Conservation (phyloP, 1,284 basidiomycete genomes). For the Trichosporon coremiiforme region DNA sequence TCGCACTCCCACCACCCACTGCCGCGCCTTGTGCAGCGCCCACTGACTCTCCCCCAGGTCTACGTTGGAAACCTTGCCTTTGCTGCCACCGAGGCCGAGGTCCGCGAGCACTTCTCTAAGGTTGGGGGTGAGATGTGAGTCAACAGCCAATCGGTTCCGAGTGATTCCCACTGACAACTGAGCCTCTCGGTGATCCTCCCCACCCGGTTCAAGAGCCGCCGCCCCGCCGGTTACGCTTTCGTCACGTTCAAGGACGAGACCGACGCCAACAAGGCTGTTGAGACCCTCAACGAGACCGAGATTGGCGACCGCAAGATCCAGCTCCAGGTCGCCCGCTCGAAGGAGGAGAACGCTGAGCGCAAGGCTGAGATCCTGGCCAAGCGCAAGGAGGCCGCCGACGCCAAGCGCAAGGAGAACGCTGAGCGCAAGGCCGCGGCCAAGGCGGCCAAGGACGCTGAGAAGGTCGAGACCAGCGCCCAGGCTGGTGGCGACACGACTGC, state of each 20-base stretch:
- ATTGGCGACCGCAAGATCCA: conserved; percentile 83
- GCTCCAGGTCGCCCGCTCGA: conserved; percentile 88
- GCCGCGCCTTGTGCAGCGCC: not conserved
- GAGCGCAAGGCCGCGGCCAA: conserved; percentile 47
- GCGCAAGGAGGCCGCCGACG: conserved; percentile 39
- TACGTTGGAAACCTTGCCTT: conserved; percentile 56
- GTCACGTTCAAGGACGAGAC: conserved; percentile 77
- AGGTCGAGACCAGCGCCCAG: conserved; percentile 49
- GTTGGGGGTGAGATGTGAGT: conserved; percentile 52
- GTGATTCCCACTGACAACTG: conserved; percentile 18
- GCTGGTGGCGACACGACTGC: conserved; percentile 51
- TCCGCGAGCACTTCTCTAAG: conserved; percentile 45
- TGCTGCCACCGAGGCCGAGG: conserved; percentile 51
- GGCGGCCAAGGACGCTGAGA: conserved; percentile 50
- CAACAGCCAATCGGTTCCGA: not conserved
- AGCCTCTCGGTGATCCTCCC: conserved; percentile 49
- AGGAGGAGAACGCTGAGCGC: conserved; percentile 72
- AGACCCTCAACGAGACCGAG: conserved; percentile 73
- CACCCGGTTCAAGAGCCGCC: conserved; percentile 44
- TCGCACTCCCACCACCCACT: conserved; percentile 18
- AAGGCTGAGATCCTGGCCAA: conserved; percentile 39
- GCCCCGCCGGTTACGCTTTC: conserved; percentile 79
- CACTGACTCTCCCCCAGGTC: conserved; percentile 41
- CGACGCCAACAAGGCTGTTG: conserved; percentile 82
- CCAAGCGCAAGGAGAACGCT: conserved; percentile 35